A percentile compares a stretch with the other conserved stretches of the same genome.
Conservation (phyloP, 164 flowering plant genomes). For the Litsea cubeba region DNA sequence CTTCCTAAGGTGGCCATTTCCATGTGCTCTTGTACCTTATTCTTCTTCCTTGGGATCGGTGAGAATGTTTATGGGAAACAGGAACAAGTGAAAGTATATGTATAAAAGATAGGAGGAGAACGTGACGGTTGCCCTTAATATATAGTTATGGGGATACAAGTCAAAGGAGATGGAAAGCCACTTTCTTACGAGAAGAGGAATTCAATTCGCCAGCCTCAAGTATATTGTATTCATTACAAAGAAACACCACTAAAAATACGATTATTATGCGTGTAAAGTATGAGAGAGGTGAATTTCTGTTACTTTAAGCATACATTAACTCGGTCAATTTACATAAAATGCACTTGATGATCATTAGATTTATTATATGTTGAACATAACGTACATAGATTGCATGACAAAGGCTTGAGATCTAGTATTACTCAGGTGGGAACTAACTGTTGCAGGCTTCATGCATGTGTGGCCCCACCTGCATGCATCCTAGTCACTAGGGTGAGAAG, state of each 20-base stretch:
- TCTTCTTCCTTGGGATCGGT: background rate
- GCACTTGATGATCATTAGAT: no score
- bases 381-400: no score
- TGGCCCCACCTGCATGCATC: no score
- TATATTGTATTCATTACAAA: background rate
- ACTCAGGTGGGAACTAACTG: no score
- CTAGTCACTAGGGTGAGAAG: no score
- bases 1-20: background rate
- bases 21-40: conserved; percentile 6
- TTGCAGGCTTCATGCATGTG: no score
- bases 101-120: background rate
- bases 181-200: background rate
- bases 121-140: background rate
- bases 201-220: background rate
- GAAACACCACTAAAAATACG: no score
- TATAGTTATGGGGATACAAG: background rate
- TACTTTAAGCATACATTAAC: background rate
- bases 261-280: no score
- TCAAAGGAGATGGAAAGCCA: background rate
- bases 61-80: background rate
- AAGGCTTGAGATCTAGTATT: no score
- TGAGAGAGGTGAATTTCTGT: background rate
- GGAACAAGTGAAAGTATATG: background rate
- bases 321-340: background rate
- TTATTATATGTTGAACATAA: no score